Evolutionary conservation across 768 basidiomycete genomes (phyloP), one percentile per base, ranked within the genome.

Genomic region (Auricularia sp.): DNA sequence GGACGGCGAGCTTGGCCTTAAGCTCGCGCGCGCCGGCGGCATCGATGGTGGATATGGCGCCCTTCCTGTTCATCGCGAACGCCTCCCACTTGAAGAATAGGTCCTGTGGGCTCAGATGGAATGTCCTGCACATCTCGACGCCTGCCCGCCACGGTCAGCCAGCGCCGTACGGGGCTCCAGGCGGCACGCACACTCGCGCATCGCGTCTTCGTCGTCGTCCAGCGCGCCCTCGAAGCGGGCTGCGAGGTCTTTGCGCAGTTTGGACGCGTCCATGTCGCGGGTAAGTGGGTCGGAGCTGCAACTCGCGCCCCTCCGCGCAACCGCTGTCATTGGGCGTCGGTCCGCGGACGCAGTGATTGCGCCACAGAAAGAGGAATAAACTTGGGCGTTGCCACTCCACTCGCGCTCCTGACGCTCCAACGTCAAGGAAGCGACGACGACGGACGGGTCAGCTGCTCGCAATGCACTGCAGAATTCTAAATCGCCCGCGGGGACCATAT

Each of bases 81-180:
- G 79, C 77, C 68, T 81, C 77, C 74, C 78, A 79, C 65, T 78
- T 75, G 73, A 72, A 79, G 69, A 70, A 77, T 18, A 81, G 74
- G 39, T 75, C 72, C 33, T 75, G 68, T 8, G 77, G 71, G 3
- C 71, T 61, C 23, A 79, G 70, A 47, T 70, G 71, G 72, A 77
- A 80, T n/a, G 74, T 64, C 2, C 74, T 70, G 59, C 77, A 73
- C 6, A 81, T 76, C 6, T 76, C 71, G 1, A 77, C 66, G 64
- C 78, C 79, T 80, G 68, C 12, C 18, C 8, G 47, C n/a, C 43
- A 5, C 35, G 29, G 23, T 59, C 7, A 51, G 47, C 47, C 11
- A 5, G 8, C 21, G 39, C 39, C 39, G 8, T 7, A 42, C 39
- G 0, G 39, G 34, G 47, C 16, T 35, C 33, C 16, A 21, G 14